Evolutionary conservation across 2,329 filamentous ascomycete genomes (phyloP), one percentile per base, ranked within the genome.

Genomic region (Periconia macrospinosa): DNA sequence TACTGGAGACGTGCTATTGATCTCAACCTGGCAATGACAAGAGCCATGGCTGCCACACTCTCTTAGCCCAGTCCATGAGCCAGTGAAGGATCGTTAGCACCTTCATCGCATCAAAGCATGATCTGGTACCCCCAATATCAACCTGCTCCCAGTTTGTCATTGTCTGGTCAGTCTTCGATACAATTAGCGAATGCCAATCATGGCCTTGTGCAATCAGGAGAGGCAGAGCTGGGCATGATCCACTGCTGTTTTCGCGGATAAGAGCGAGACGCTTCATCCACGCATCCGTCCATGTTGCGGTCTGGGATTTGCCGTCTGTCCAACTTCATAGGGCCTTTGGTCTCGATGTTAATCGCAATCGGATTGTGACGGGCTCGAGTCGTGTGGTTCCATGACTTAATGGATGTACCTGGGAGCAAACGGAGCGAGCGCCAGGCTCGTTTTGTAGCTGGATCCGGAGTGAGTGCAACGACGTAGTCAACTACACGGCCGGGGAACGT

Each of bases 171-270:
- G 56, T 53, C 50, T 59, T 66, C 0, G 58, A 58, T 14, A 65
- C 48, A 35, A 69, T 56, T 19, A 68, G 45, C 48, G 68, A 52
- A 50, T 67, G 60, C 65, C 60, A 68, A 27, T 67, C 59, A 57
- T 68, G 64, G 1, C 62, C 63, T 49, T 67, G 61, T 11, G 58
- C 56, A 46, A 65, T 67, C 18, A 63, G 57, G 41, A 66, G 47
- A 49, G 59, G 62, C 9, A 66, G 41, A 13, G 60, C 62, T 13
- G 59, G 63, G 57, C 50, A 64, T 40, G 35, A 45, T 23, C 50
- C 47, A 30, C 43, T 35, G 40, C 33, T 19, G 10, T 30, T 43
- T 49, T 43, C 43, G 43, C 52, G 47, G 37, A 65, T 50, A 2
- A 66, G 54, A 37, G 53, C 45, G 45, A 60, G 56, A 20, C 64